These are phyloP conservation scores for Solanum bulbocastanum DNA, from an alignment of 257 asterid species.

Conservation along the genomic window DNA sequence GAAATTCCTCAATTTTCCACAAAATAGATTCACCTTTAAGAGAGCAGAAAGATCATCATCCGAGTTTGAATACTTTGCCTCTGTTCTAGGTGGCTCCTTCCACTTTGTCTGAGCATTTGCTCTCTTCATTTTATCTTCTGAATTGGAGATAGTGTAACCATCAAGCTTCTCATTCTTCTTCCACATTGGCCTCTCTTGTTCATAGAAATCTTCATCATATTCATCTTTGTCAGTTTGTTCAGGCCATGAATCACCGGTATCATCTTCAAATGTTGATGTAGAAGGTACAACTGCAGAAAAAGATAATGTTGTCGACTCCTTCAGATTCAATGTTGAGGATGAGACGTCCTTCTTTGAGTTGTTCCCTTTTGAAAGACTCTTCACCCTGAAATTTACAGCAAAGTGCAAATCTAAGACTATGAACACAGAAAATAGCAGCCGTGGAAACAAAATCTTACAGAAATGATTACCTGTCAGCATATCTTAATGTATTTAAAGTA, in stretches of 20 bases:
- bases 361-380: slow-evolving; percentile 91
- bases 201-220: slow-evolving; percentile 64
- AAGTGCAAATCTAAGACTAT: not conserved
- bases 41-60: slow-evolving; percentile 64
- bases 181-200: slow-evolving; percentile 61
- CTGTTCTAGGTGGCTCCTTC: slow-evolving; percentile 73
- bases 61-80: slow-evolving; percentile 29
- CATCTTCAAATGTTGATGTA: slow-evolving; percentile 63
- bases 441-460: not conserved
- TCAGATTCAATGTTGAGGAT: slow-evolving; percentile 58
- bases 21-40: slow-evolving; percentile 45
- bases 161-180: slow-evolving; percentile 51
- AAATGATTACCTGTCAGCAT: slow-evolving; percentile 74
- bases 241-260: slow-evolving; percentile 73
- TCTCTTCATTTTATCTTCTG: slow-evolving; percentile 56
- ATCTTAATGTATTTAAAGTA: slow-evolving; percentile 88
- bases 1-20: not conserved
- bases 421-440: not conserved
- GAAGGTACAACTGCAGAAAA: slow-evolving; percentile 42
- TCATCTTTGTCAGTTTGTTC: slow-evolving; percentile 83
- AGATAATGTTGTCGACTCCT: slow-evolving; percentile 62
- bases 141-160: slow-evolving; percentile 26
- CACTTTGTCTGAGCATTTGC: slow-evolving; percentile 51
- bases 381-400: slow-evolving; percentile 45
- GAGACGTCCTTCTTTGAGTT: slow-evolving; percentile 60